Percentiles rank a stretch among this genome's conserved stretches.
phyloP scores from a whole-genome alignment of 208 protist genomes.

The Crithidia expoeki region DNA sequence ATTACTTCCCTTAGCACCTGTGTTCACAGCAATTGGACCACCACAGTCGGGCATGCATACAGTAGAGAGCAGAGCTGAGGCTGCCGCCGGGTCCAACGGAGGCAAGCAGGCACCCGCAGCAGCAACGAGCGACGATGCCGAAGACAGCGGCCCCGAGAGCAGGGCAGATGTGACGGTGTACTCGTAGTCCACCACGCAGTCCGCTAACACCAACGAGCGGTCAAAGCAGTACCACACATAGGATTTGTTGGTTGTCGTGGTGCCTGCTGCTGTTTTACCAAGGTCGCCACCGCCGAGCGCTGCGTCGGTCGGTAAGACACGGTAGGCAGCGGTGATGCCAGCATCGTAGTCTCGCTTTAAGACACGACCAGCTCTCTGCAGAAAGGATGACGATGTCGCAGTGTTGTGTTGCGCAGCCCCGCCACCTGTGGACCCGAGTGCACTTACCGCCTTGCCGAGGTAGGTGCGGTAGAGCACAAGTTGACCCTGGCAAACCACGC shows the following conservation, averaged over 20 bases:
- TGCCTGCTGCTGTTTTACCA: neutral
- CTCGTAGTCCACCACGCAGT: conserved; percentile 88
- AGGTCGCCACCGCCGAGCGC: neutral
- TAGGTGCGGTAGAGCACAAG: conserved; percentile 35
- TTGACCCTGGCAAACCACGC: conserved; percentile 21
- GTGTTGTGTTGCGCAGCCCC: no score
- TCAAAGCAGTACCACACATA: conserved; percentile 91
- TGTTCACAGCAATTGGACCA: no score
- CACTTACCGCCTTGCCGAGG: conserved; percentile 38
- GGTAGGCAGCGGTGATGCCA: conserved; percentile 78
- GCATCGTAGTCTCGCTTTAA: conserved; percentile 53
- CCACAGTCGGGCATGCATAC: neutral
- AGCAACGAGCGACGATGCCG: neutral
- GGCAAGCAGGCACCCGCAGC: neutral
- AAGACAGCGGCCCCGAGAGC: conserved; percentile 2
- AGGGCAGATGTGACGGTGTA: conserved; percentile 43
- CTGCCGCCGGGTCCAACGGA: neutral
- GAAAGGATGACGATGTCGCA: conserved; percentile 25
- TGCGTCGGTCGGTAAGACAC: conserved; percentile 36
- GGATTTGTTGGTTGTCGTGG: neutral
- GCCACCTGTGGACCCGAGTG: conserved; percentile 4
- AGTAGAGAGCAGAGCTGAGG: neutral
- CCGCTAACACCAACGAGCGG: conserved; percentile 72
- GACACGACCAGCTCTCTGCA: conserved; percentile 39
- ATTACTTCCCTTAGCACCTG: neutral